Conservation (phyloP, 2,329 filamentous ascomycete genomes). For the Fusarium proliferatum region DNA sequence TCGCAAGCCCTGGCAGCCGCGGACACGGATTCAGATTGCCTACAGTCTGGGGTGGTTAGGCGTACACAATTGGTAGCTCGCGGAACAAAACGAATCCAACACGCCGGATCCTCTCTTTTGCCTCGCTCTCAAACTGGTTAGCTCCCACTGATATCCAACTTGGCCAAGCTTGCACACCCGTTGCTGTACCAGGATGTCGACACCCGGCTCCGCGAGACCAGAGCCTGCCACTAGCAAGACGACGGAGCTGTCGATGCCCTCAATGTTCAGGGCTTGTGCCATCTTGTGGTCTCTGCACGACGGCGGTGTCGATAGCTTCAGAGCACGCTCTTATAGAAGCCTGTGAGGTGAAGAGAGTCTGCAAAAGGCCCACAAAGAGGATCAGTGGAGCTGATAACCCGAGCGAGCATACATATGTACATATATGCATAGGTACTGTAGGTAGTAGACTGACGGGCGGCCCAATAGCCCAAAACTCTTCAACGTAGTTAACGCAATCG, state of each 20-base stretch:
- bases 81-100: conserved; percentile 40
- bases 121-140: conserved; percentile 31
- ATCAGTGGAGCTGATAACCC: conserved; percentile 36
- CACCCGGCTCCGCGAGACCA: conserved; percentile 46
- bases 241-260: conserved; percentile 41
- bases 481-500: not conserved
- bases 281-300: conserved; percentile 40
- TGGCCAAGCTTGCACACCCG: conserved; percentile 19
- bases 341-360: conserved; percentile 34
- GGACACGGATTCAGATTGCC: conserved; percentile 38
- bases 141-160: conserved; percentile 35
- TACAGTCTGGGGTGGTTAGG: conserved; percentile 37
- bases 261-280: conserved; percentile 33
- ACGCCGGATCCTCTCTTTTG: conserved; percentile 39
- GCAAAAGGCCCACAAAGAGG: conserved; percentile 20
- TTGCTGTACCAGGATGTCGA: conserved; percentile 34
- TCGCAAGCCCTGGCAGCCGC: conserved; percentile 25
- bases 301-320: conserved; percentile 46
- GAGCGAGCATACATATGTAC: not conserved
- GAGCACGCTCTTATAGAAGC: conserved; percentile 39
- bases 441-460: not conserved
- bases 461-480: conserved; percentile 4
- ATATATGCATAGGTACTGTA: not conserved
- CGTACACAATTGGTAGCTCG: conserved; percentile 30
- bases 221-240: conserved; percentile 36